phyloP scores from a whole-genome alignment of 2,329 filamentous ascomycete species.

The Blumeriella jaapii region DNA sequence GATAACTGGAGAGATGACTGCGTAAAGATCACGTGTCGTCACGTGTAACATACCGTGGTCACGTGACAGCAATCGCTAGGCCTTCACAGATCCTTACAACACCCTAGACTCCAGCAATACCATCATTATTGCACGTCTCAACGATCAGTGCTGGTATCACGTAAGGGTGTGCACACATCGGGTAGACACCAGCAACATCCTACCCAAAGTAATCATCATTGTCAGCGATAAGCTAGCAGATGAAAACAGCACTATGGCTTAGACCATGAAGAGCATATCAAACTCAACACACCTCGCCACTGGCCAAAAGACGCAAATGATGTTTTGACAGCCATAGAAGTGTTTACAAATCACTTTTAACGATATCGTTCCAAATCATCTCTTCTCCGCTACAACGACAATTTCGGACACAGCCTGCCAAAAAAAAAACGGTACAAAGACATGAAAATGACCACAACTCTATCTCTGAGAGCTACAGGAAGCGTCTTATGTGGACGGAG shows the following conservation, averaged over 20 bases:
- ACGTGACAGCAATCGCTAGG: too few species aligned
- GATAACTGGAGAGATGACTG: too few species aligned
- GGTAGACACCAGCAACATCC: neutral
- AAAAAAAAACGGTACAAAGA: slow-evolving; percentile 22
- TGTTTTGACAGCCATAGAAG: slow-evolving; percentile 7
- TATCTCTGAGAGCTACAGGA: slow-evolving; percentile 18
- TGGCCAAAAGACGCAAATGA: neutral
- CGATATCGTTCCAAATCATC: slow-evolving; percentile 10
- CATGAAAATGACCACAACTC: slow-evolving; percentile 34
- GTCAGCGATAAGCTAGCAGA: too few species aligned
- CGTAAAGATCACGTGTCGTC: too few species aligned
- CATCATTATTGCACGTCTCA: slow-evolving; percentile 31
- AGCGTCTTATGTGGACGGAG: slow-evolving; percentile 1
- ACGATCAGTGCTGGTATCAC: too few species aligned
- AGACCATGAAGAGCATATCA: slow-evolving; percentile 1
- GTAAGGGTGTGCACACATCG: too few species aligned
- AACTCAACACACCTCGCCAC: slow-evolving; percentile 1
- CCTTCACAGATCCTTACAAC: too few species aligned
- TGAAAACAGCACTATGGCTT: neutral
- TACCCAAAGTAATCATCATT: too few species aligned
- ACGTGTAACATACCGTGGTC: too few species aligned
- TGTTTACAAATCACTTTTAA: slow-evolving; percentile 12
- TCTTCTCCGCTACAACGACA: neutral
- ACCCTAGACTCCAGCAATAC: slow-evolving; percentile 22
- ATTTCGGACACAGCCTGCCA: slow-evolving; percentile 20